Evolutionary conservation across 75 land plant genomes (phyloP), one percentile per base, ranked within the genome.

Genomic region (Sequoia sempervirens): DNA sequence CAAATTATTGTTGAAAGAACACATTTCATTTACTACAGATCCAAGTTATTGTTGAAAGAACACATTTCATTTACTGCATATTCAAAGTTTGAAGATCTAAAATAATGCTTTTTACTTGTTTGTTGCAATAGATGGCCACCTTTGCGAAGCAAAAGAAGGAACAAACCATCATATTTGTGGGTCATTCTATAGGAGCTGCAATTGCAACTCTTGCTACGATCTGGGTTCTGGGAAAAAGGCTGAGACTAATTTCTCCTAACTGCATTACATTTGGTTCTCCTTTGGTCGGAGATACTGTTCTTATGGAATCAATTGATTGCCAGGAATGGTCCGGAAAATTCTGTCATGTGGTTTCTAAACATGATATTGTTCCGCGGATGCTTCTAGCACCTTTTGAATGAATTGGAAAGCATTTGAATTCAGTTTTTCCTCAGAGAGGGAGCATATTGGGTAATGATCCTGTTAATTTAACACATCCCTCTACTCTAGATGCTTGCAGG

Each of bases 281-380:
- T 5, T 26, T 64, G 68, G 68, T 64, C 8, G 68, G 68, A 64
- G n/a, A 83, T 34, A 8, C 32, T 10, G 80, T n/a, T 40, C 45
- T 83, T 38, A 47, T 12, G 26, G 83, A 83, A 46, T 45, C 80
- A 20, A 37, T 75, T 41, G 28, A 30, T 15, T 50, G 81, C 12
- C 54, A 83, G 13, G 28, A 41, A 26, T 83, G 84, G 84, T 30
- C 53, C 15, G 58, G 68, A 18, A 54, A 64, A 0, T 56, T 82
- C n/a, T 82, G 83, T 34, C 74, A 82, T 18, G 50, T 83, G 43
- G 84, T 83, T 28, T 83, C 81, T 1, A 0, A 41, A 18, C 50
- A 83, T 75, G 84, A 83, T n/a, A 43, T 83, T n/a, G 52, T 83
- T n/a, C 84, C 84, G 2, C 8, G 84, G 17, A 83, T 20, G 81